phyloP scores from a whole-genome alignment of 2,329 filamentous ascomycete genomes.

The Thyridium curvatum region DNA sequence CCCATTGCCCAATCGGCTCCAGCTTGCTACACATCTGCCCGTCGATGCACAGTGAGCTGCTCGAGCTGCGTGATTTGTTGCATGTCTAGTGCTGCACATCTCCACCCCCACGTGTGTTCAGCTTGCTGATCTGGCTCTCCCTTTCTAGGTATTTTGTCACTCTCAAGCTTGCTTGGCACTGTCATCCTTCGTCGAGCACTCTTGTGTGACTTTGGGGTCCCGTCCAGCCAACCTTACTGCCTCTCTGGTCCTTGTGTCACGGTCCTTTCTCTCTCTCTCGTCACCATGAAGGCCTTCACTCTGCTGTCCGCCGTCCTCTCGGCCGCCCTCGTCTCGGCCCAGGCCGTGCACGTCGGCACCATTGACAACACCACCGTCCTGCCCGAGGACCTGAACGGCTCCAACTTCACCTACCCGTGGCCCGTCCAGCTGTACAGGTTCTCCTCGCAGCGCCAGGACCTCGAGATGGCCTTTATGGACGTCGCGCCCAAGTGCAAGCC shows the following conservation, averaged over 20 bases:
- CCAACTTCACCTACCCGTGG: constrained; percentile 46
- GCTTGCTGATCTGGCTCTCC: no score
- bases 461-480: constrained; percentile 53
- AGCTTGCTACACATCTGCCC: no score
- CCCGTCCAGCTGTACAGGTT: constrained; percentile 42
- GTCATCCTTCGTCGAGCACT: no score
- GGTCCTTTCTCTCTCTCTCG: not conserved
- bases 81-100: no score
- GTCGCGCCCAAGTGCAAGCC: constrained; percentile 26
- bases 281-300: constrained; percentile 1
- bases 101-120: no score
- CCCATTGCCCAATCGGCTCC: no score
- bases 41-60: no score
- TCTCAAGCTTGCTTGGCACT: no score
- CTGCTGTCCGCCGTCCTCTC: not conserved
- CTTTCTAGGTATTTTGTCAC: no score
- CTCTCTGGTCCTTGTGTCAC: no score
- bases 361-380: constrained; percentile 28
- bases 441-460: constrained; percentile 36
- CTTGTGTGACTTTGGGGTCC: constrained; percentile 16
- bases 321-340: no score
- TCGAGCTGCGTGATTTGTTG: no score
- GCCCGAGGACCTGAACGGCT: constrained; percentile 36
- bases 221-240: not conserved
- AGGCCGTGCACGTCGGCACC: constrained; percentile 3